phyloP scores from a whole-genome alignment of 441 rosid species.

The Gossypium gossypioides region DNA sequence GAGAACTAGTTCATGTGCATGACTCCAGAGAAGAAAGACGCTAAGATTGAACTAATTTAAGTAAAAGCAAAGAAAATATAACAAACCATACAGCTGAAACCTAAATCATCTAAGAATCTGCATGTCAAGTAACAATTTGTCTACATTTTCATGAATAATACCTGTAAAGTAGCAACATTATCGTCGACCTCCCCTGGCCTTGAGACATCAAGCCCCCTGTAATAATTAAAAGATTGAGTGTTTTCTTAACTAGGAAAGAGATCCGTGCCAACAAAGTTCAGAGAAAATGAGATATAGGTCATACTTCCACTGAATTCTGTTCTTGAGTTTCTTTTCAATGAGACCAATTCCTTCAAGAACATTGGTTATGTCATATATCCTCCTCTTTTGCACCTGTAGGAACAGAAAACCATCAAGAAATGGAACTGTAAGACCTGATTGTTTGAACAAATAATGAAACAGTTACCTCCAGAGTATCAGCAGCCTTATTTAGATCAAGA shows the following conservation, averaged over 20 bases:
- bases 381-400: constrained; percentile 85
- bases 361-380: constrained; percentile 95
- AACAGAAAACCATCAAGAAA: constrained; percentile 20
- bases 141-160: constrained; percentile 19
- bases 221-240: constrained; percentile 19
- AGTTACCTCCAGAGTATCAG: constrained; percentile 78
- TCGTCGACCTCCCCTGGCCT: constrained; percentile 72
- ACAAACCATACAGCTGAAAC: background rate
- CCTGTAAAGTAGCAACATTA: constrained; percentile 71
- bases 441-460: constrained; percentile 8
- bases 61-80: background rate
- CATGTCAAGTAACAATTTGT: constrained; percentile 3
- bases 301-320: constrained; percentile 96
- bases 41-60: background rate
- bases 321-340: constrained; percentile 91
- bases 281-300: constrained; percentile 20
- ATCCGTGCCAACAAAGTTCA: constrained; percentile 2
- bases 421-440: constrained; percentile 6
- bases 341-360: constrained; percentile 98
- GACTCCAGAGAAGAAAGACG: background rate
- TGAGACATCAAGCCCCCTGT: constrained; percentile 82
- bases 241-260: background rate
- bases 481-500: constrained; percentile 90
- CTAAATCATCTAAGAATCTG: background rate
- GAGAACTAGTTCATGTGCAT: background rate